Percentiles rank a stretch among this genome's conserved stretches.
Evolutionary conservation across 805 yeast species (phyloP).

Genomic region (Starmerella khaoyaiensis): DNA sequence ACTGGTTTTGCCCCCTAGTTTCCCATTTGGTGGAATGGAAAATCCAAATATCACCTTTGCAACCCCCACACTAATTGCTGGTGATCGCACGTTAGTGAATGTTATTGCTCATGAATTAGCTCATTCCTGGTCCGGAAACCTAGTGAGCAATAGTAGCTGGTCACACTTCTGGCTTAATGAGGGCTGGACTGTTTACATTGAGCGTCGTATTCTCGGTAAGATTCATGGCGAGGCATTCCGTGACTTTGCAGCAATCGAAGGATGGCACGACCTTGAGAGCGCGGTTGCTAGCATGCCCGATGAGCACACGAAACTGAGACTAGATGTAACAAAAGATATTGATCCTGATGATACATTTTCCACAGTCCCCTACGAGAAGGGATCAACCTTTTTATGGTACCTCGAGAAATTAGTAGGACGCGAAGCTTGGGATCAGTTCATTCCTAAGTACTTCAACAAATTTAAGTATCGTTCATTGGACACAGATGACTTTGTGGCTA

Average conservation of each 20-base stretch:
- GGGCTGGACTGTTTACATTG: conserved; percentile 91
- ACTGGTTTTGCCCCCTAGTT: conserved; percentile 59
- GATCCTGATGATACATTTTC: conserved; percentile 89
- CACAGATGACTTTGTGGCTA: conserved; percentile 66
- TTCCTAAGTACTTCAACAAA: conserved; percentile 60
- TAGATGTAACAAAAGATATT: conserved; percentile 46
- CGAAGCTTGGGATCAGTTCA: conserved; percentile 60
- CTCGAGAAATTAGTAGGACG: conserved; percentile 54
- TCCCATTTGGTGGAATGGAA: conserved; percentile 93
- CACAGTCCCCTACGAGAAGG: conserved; percentile 83
- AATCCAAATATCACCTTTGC: conserved; percentile 84
- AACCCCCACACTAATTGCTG: conserved; percentile 75
- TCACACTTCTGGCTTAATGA: conserved; percentile 91
- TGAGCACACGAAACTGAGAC: conserved; percentile 39
- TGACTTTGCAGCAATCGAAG: conserved; percentile 72
- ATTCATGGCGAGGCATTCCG: conserved; percentile 69
- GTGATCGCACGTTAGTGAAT: conserved; percentile 73
- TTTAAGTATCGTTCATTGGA: conserved; percentile 63
- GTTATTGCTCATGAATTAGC: conserved; percentile 90
- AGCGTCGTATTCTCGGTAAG: conserved; percentile 65
- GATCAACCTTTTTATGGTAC: conserved; percentile 63
- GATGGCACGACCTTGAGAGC: conserved; percentile 71
- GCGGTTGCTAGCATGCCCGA: conserved; percentile 40
- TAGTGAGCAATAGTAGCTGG: conserved; percentile 84
- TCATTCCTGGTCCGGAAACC: conserved; percentile 85